phyloP scores from a whole-genome alignment of 305 asterid species.

The Fraxinus latifolia region DNA sequence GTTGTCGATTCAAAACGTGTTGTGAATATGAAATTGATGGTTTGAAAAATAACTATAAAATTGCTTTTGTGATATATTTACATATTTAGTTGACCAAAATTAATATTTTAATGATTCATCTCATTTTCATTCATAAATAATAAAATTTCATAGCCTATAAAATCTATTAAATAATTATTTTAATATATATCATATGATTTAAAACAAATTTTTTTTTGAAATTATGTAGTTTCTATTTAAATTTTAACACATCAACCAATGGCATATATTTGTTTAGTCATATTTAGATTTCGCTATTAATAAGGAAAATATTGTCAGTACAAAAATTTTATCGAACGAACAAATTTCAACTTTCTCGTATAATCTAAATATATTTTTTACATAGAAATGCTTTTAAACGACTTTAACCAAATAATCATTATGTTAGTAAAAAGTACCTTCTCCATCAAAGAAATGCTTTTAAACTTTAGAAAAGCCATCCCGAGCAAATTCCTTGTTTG shows the following conservation, averaged over 20 bases:
- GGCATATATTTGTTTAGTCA: background rate
- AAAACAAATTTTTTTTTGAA: background rate
- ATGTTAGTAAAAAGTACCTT: background rate
- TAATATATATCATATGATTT: background rate
- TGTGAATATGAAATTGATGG: background rate
- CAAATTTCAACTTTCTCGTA: background rate
- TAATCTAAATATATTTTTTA: background rate
- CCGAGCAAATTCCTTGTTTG: background rate
- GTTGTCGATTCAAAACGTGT: background rate
- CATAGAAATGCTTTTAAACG: background rate
- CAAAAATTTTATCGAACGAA: background rate
- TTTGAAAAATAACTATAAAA: background rate
- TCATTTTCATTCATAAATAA: background rate
- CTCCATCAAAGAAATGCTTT: background rate
- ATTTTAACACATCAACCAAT: background rate
- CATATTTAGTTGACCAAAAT: background rate
- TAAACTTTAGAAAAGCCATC: background rate
- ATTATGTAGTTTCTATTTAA: background rate
- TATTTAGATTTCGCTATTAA: background rate
- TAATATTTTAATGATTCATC: background rate
- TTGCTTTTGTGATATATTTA: background rate
- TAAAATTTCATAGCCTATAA: background rate
- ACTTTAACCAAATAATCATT: background rate
- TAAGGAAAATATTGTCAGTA: background rate
- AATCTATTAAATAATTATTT: background rate